Evolutionary conservation across 768 basidiomycete species (phyloP).

Genomic region (Grammothele lineata): DNA sequence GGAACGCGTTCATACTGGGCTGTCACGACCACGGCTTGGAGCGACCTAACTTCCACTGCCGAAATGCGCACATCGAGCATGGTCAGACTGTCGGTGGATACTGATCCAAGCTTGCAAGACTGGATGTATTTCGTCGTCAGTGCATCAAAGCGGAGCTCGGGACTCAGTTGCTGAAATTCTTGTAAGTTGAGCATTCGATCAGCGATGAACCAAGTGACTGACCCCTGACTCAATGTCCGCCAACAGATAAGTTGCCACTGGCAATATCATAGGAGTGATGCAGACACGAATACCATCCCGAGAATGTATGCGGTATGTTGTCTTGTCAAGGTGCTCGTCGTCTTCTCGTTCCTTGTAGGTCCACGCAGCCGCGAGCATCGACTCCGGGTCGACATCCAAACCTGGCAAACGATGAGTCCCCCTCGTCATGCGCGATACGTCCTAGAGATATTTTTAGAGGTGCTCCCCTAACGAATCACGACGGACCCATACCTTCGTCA

Average conservation of each 20-base stretch:
- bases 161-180: conserved; percentile 29
- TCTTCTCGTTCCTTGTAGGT: background rate
- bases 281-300: conserved; percentile 35
- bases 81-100: conserved; percentile 2
- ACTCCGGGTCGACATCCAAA: background rate
- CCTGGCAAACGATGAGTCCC: too few species aligned
- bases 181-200: background rate
- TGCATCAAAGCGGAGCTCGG: conserved; percentile 36
- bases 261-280: conserved; percentile 54
- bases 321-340: conserved; percentile 17
- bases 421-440: too few species aligned
- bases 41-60: conserved; percentile 34
- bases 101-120: conserved; percentile 7
- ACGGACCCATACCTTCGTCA: conserved; percentile 37
- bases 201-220: conserved; percentile 16
- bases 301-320: conserved; percentile 39
- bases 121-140: conserved; percentile 39
- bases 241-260: conserved; percentile 40
- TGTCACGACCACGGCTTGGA: conserved; percentile 26
- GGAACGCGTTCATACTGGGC: background rate
- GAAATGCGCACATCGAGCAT: conserved; percentile 41
- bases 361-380: background rate
- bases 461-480: too few species aligned
- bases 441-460: too few species aligned
- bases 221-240: conserved; percentile 46